A percentile compares a stretch with the other conserved stretches of the same genome.
These are phyloP conservation scores for Boletus reticulatus DNA, from an alignment of 768 basidiomycete species.

Conservation along the genomic window DNA sequence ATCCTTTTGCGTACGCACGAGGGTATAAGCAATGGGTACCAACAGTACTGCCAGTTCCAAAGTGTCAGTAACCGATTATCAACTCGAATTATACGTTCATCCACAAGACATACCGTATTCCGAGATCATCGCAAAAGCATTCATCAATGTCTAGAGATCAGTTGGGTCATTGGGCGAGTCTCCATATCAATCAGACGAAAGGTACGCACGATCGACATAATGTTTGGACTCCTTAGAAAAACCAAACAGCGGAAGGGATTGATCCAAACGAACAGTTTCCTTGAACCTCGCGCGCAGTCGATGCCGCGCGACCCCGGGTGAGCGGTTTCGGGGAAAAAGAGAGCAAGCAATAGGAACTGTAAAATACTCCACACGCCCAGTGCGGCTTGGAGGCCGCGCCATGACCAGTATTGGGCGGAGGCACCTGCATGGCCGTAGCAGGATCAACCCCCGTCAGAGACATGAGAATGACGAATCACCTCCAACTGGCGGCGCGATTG, in stretches of 20 bases:
- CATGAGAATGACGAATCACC: slow-evolving; percentile 30
- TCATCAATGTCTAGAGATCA: slow-evolving; percentile 40
- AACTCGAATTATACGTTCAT: too few relatives aligned
- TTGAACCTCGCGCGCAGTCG: slow-evolving; percentile 38
- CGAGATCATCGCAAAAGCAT: slow-evolving; percentile 26
- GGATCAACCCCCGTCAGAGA: not conserved
- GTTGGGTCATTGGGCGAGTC: not conserved
- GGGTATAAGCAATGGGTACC: slow-evolving; percentile 62
- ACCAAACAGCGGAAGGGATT: slow-evolving; percentile 57
- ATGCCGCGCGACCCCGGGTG: slow-evolving; percentile 57
- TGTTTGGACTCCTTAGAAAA: slow-evolving; percentile 58
- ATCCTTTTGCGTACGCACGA: slow-evolving; percentile 40
- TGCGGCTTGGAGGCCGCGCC: slow-evolving; percentile 56
- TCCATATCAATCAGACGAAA: not conserved
- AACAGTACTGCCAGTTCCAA: slow-evolving; percentile 37
- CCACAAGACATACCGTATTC: slow-evolving; percentile 34
- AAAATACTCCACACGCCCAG: slow-evolving; percentile 42
- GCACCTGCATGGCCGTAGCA: slow-evolving; percentile 32
- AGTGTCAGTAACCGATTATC: not conserved
- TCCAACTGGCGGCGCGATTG: slow-evolving; percentile 58
- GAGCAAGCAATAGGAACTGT: slow-evolving; percentile 37
- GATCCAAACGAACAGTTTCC: slow-evolving; percentile 41
- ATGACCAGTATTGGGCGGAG: slow-evolving; percentile 59
- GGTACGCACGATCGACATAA: slow-evolving; percentile 49
- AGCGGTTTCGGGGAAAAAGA: slow-evolving; percentile 63